Conservation (phyloP, 75 land plant genomes). For the Pinus albicaulis region DNA sequence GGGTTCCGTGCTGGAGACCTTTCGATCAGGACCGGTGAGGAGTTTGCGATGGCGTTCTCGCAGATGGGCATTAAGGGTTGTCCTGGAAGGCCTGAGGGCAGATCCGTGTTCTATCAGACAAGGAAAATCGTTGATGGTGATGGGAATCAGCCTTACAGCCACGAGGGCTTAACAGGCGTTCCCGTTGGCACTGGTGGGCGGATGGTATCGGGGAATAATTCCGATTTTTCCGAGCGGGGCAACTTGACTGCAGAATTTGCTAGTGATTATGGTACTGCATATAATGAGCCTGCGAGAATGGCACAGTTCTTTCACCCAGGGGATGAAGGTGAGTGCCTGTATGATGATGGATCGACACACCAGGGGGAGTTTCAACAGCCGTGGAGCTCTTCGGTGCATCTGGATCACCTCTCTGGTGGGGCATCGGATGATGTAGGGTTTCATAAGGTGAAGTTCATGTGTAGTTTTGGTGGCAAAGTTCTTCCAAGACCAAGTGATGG, state of each 20-base stretch:
- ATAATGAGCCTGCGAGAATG: not conserved
- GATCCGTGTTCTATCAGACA: not conserved
- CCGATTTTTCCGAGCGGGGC: not conserved
- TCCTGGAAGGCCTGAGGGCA: not conserved
- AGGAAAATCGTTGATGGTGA: not conserved
- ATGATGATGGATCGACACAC: not conserved
- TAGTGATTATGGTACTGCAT: not conserved
- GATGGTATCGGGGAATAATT: not conserved
- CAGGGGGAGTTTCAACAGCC: not conserved
- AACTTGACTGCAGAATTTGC: not conserved
- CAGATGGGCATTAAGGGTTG: not conserved
- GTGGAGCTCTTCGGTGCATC: not conserved
- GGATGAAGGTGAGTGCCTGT: not conserved
- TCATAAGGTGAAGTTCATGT: constrained; percentile 71
- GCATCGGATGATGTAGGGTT: constrained; percentile 1
- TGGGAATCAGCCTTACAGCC: not conserved
- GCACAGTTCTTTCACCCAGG: not conserved
- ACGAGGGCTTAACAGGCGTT: not conserved
- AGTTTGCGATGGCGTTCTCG: constrained; percentile 2
- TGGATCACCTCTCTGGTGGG: not conserved
- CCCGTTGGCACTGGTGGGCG: not conserved
- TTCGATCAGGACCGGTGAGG: constrained; percentile 6
- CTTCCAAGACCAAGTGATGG: constrained; percentile 86
- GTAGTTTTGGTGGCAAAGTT: constrained; percentile 92
- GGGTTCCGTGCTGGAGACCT: not conserved